Evolutionary conservation across 148 eudicot species (phyloP).

Genomic region (Chenopodium berlandieri): DNA sequence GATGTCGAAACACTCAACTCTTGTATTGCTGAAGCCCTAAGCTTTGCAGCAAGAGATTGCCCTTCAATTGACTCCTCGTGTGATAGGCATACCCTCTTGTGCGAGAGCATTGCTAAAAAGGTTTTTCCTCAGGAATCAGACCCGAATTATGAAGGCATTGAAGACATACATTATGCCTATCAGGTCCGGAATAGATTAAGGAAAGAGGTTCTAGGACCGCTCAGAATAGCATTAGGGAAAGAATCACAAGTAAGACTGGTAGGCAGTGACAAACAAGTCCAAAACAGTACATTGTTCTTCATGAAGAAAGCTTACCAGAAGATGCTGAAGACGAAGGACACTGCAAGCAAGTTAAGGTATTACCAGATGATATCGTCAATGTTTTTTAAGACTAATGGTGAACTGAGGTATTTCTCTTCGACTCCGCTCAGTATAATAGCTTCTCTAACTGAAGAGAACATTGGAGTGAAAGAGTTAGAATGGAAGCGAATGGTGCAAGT

Average conservation of each 20-base stretch:
- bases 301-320: slow-evolving; percentile 26
- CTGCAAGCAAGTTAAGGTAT: neutral
- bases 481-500: slow-evolving; percentile 12
- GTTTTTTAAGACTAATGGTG: slow-evolving; percentile 14
- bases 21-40: neutral
- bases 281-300: slow-evolving; percentile 3
- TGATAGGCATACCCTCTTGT: slow-evolving; percentile 22
- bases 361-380: slow-evolving; percentile 6
- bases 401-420: neutral
- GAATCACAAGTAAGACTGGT: neutral
- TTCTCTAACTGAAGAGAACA: slow-evolving; percentile 12
- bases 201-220: slow-evolving; percentile 19
- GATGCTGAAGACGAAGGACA: slow-evolving; percentile 15
- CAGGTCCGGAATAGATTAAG: slow-evolving; percentile 19
- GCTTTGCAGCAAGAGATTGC: slow-evolving; percentile 22
- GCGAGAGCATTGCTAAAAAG: slow-evolving; percentile 26
- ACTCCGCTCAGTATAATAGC: slow-evolving; percentile 6
- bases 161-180: slow-evolving; percentile 18
- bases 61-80: slow-evolving; percentile 17
- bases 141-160: slow-evolving; percentile 1
- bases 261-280: neutral
- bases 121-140: slow-evolving; percentile 23
- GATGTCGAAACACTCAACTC: slow-evolving; percentile 5
- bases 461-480: slow-evolving; percentile 6
- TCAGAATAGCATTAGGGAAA: slow-evolving; percentile 11